Percentiles rank a stretch among this genome's conserved stretches.
phyloP scores from a whole-genome alignment of 805 yeast species.

The Teunomyces atbi region DNA sequence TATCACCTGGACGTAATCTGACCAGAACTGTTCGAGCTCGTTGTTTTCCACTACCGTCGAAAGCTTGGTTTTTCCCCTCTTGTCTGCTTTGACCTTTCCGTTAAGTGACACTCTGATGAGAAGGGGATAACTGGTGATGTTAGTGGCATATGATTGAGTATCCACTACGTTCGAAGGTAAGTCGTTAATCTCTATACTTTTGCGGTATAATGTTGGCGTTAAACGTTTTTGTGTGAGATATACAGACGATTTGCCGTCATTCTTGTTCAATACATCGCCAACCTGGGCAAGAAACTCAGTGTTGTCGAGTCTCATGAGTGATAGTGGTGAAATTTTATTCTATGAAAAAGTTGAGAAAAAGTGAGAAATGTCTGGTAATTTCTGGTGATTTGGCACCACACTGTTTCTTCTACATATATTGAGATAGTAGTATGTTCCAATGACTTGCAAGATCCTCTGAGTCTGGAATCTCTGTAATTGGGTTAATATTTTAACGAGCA shows the following conservation, averaged over 20 bases:
- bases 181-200: slow-evolving; percentile 21
- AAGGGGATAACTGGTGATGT: slow-evolving; percentile 50
- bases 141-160: slow-evolving; percentile 12
- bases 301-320: slow-evolving; percentile 14
- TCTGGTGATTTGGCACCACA: too few species aligned
- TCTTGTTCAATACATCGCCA: slow-evolving; percentile 13
- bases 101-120: slow-evolving; percentile 70
- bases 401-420: too few species aligned
- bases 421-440: too few species aligned
- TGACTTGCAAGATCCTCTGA: too few species aligned
- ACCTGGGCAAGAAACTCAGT: slow-evolving; percentile 19
- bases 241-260: slow-evolving; percentile 49
- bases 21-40: slow-evolving; percentile 72
- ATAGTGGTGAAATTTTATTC: not conserved
- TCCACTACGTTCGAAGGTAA: slow-evolving; percentile 35
- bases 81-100: slow-evolving; percentile 34
- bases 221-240: slow-evolving; percentile 61
- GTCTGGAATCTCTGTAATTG: too few species aligned
- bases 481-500: too few species aligned
- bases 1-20: slow-evolving; percentile 63
- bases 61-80: slow-evolving; percentile 53
- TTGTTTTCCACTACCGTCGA: slow-evolving; percentile 70
- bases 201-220: slow-evolving; percentile 24
- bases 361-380: not conserved
- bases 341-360: not conserved